phyloP scores from a whole-genome alignment of 768 basidiomycete species.

The Rhodosporidiobolus odoratus region DNA sequence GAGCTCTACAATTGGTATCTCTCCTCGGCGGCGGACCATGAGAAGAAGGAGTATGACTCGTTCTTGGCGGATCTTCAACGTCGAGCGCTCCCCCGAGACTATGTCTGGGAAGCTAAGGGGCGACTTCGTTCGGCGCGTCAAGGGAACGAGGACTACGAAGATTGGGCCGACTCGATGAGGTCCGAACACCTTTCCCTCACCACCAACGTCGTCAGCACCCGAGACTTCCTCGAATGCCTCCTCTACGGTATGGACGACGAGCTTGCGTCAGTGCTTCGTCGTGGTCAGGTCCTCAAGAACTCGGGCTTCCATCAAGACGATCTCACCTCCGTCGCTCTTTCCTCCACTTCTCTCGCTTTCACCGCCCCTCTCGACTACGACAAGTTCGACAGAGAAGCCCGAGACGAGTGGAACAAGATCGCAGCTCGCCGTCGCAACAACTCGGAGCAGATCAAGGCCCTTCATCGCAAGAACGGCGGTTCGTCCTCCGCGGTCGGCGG shows the following conservation, averaged over 20 bases:
- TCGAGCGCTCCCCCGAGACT: constrained; percentile 1
- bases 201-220: neutral
- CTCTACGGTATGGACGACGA: constrained; percentile 11
- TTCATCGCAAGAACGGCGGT: neutral
- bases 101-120: constrained; percentile 4
- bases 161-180: neutral
- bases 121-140: neutral
- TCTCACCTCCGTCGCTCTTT: neutral
- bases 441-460: neutral
- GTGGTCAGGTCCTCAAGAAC: neutral
- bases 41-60: neutral
- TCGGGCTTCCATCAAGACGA: constrained; percentile 1
- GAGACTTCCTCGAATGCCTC: neutral
- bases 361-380: neutral
- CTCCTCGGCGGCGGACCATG: neutral
- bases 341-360: neutral
- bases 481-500: too few relatives aligned
- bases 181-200: constrained; percentile 1
- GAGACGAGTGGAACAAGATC: neutral
- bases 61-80: neutral
- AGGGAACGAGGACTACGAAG: neutral
- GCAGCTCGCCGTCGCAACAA: neutral
- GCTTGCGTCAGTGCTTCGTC: neutral
- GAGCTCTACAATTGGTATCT: constrained; percentile 5
- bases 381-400: neutral